A percentile compares a stretch with the other conserved stretches of the same genome.
Evolutionary conservation across 345 rosid genomes (phyloP).

Genomic region (Excoecaria agallocha): DNA sequence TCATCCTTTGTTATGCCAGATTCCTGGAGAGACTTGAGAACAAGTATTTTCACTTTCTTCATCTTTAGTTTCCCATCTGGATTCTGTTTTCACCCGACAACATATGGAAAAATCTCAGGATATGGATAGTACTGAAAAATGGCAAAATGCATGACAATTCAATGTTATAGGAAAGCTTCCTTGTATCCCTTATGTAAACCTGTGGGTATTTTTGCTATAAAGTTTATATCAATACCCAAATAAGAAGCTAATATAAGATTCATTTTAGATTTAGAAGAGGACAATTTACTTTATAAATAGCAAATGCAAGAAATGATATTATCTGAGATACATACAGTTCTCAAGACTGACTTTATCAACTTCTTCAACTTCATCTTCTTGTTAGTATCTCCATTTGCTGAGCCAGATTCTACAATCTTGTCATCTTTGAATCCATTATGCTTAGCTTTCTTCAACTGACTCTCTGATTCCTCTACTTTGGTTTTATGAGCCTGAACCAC

Average conservation of each 20-base stretch:
- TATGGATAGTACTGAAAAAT: not conserved
- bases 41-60: constrained; percentile 62
- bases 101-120: not conserved
- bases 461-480: constrained; percentile 19
- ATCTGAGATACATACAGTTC: constrained; percentile 45
- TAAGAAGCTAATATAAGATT: not conserved
- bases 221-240: constrained; percentile 1
- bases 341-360: constrained; percentile 61
- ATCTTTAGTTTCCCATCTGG: constrained; percentile 62
- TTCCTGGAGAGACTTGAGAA: constrained; percentile 50
- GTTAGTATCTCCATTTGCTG: constrained; percentile 31
- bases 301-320: not conserved
- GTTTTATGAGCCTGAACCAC: constrained; percentile 35
- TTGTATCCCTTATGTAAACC: not conserved
- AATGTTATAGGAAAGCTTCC: not conserved
- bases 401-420: constrained; percentile 11
- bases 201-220: not conserved
- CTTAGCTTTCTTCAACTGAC: constrained; percentile 43
- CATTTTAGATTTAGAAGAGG: not conserved
- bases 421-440: constrained; percentile 14
- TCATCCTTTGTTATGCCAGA: constrained; percentile 44
- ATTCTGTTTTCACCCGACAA: constrained; percentile 37
- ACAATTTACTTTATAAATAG: not conserved
- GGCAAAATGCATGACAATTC: not conserved
- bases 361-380: constrained; percentile 79